Evolutionary conservation across 2,329 filamentous ascomycete species (phyloP), one percentile per base, ranked within the genome.

Genomic region (Ceratocystiopsis minuta): DNA sequence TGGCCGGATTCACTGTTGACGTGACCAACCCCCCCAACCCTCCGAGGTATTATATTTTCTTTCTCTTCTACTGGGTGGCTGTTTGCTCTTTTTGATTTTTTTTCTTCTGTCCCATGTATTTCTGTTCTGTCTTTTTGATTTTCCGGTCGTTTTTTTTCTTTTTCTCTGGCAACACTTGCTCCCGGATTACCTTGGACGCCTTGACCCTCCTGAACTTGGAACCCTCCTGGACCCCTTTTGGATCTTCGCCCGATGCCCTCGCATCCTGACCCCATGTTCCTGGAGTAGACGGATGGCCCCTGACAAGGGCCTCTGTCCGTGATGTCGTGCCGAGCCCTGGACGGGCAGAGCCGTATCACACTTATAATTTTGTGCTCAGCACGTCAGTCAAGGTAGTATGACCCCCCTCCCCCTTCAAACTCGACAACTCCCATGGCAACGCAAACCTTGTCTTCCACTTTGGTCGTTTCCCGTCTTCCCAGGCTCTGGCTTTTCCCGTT

Each of bases 21-120:
- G 65, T 72, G 60, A 68, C 72, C 57, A 68, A 74, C 60, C 67
- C 70, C 60, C 65, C 70, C 56, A 69, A 67, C 54, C 66, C 72
- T 56, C 64, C 68, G 63, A 75, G 71, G 71, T 75, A 75, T 63
- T 61, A 62, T 63, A 57, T 55, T 55, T 44, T 51, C 53, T 50
- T 71, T 66, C 64, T 65, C 65, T 66, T 63, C 57, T 57, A 20
- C 20, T 59, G 59, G 64, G 61, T 58, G 59, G 54, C 54, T 57
- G n/a, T 28, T 34, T 38, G 28, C 55, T 51, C 62, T 50, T 45
- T 50, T 46, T 39, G 35, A 10, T 46, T 45, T 45, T 44, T 43
- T 15, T 46, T 43, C 11, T 43, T 46, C n/a, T 59, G 53, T 24
- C 36, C 20, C 20, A 20, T 20, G 20, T 20, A 20, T 20, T n/a